Conservation (phyloP, 2,329 filamentous ascomycete genomes). For the Trichoderma endophyticum region DNA sequence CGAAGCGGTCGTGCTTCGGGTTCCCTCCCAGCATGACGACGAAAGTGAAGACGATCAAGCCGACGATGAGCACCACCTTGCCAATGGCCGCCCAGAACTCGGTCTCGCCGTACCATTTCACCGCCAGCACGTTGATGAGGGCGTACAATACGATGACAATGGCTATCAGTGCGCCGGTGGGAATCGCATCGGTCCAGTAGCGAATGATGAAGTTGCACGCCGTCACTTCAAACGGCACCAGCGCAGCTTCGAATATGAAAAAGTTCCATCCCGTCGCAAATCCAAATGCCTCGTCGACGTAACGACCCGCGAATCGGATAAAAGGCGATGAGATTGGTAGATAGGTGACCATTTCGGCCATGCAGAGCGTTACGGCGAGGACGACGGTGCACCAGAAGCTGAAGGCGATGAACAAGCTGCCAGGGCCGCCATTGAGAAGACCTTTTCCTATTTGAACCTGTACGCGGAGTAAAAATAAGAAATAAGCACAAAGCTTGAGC, state of each 20-base stretch:
- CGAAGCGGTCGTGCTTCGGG: slow-evolving; percentile 66
- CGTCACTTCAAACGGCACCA: slow-evolving; percentile 66
- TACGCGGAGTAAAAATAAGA: slow-evolving; percentile 12
- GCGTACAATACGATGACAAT: slow-evolving; percentile 47
- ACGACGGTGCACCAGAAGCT: slow-evolving; percentile 61
- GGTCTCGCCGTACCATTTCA: slow-evolving; percentile 71
- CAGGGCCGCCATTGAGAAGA: slow-evolving; percentile 58
- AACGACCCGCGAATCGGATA: slow-evolving; percentile 72
- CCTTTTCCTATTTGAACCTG: slow-evolving; percentile 55
- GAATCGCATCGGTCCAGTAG: slow-evolving; percentile 61
- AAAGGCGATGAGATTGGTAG: slow-evolving; percentile 75
- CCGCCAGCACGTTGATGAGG: slow-evolving; percentile 67
- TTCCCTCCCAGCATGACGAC: slow-evolving; percentile 82
- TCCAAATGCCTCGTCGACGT: slow-evolving; percentile 71
- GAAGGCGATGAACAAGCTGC: slow-evolving; percentile 57
- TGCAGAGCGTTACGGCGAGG: slow-evolving; percentile 56
- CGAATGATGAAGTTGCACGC: slow-evolving; percentile 62
- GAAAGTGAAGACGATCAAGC: slow-evolving; percentile 73
- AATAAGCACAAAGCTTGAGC: slow-evolving; percentile 17
- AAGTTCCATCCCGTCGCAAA: slow-evolving; percentile 74
- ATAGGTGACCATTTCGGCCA: slow-evolving; percentile 76
- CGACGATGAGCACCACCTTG: slow-evolving; percentile 69
- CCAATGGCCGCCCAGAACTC: slow-evolving; percentile 73
- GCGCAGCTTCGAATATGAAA: slow-evolving; percentile 65
- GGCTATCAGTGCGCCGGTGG: slow-evolving; percentile 58